Evolutionary conservation across 208 protist genomes (phyloP).

Genomic region (Crithidia acanthocephali): DNA sequence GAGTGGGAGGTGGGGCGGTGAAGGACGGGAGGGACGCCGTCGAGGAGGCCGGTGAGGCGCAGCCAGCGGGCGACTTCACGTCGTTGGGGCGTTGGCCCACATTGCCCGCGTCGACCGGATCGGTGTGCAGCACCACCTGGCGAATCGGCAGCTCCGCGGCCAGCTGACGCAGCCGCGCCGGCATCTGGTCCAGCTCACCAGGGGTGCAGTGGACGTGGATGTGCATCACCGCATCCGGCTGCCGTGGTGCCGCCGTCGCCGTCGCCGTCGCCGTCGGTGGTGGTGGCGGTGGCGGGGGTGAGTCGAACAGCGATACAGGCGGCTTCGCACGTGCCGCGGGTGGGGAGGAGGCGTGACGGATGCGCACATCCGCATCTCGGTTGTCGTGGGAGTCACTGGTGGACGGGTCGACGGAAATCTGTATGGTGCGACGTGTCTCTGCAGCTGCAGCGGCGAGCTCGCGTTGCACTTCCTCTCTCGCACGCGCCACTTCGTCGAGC

Average conservation of each 20-base stretch:
- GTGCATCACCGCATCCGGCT: slow-evolving; percentile 46
- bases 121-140: slow-evolving; percentile 10
- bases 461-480: no score
- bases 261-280: slow-evolving; percentile 9
- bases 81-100: not conserved
- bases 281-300: not conserved
- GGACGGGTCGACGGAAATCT: no score
- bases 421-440: no score
- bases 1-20: not conserved
- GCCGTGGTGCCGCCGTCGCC: no score
- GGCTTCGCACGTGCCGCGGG: not conserved
- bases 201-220: slow-evolving; percentile 77
- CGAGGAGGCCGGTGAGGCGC: not conserved
- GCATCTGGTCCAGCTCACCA: slow-evolving; percentile 67
- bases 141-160: slow-evolving; percentile 30
- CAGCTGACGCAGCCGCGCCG: slow-evolving; percentile 51
- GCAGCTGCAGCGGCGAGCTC: no score
- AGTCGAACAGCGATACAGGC: no score
- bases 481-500: no score
- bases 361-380: not conserved
- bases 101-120: not conserved
- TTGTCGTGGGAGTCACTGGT: no score
- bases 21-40: not conserved
- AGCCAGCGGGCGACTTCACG: not conserved
- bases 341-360: not conserved